Conservation (phyloP, 768 basidiomycete species). For the Termitomyces sp. region DNA sequence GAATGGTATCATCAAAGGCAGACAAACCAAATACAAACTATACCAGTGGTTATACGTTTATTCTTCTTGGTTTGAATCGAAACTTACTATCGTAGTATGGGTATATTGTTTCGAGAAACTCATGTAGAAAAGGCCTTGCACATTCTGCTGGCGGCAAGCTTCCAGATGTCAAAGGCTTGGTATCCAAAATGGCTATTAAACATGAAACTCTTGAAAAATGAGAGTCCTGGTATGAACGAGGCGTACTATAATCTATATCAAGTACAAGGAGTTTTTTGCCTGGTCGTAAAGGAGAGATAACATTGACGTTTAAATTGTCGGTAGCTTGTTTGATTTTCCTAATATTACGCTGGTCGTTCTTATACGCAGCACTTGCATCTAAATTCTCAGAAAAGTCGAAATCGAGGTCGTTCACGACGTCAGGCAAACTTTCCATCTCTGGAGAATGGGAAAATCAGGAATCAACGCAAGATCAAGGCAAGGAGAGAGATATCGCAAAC, state of each 20-base stretch:
- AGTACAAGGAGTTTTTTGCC: constrained; percentile 82
- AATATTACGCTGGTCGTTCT: constrained; percentile 74
- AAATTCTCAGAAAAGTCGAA: constrained; percentile 68
- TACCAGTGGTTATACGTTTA: not conserved
- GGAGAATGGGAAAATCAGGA: not conserved
- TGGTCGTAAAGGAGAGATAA: constrained; percentile 71
- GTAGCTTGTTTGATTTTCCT: constrained; percentile 76
- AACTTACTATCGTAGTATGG: constrained; percentile 72
- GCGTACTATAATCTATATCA: constrained; percentile 83
- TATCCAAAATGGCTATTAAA: constrained; percentile 69
- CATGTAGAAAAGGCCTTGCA: constrained; percentile 77
- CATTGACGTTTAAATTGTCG: constrained; percentile 54
- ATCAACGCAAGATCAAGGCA: not conserved
- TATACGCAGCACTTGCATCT: constrained; percentile 52
- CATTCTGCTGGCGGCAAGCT: constrained; percentile 78
- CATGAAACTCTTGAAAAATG: constrained; percentile 5
- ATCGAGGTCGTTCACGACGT: constrained; percentile 78
- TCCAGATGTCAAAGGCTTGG: constrained; percentile 79
- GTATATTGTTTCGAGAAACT: constrained; percentile 77
- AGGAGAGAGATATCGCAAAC: constrained; percentile 27
- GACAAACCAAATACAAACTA: constrained; percentile 77
- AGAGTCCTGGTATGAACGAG: not conserved
- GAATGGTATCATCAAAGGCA: too few relatives aligned
- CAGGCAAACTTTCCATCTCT: constrained; percentile 65
- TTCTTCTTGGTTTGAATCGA: not conserved